Conservation (phyloP, 2,329 filamentous ascomycete species). For the Curvularia sp. region DNA sequence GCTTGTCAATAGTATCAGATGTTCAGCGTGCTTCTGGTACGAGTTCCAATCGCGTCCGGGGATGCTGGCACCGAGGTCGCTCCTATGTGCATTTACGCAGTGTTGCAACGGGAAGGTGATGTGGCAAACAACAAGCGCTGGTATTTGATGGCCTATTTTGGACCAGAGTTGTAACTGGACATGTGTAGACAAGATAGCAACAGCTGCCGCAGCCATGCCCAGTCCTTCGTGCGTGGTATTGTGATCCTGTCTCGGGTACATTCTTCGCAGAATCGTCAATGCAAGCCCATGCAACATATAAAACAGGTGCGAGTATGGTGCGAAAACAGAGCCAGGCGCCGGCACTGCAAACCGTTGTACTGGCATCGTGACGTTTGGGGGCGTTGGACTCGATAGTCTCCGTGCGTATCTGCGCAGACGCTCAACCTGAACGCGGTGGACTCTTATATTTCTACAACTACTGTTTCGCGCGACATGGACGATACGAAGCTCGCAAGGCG, state of each 20-base stretch:
- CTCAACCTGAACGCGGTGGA: constrained; percentile 25
- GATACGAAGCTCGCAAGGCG: constrained; percentile 20
- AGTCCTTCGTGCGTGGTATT: constrained; percentile 1
- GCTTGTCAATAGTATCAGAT: constrained; percentile 15
- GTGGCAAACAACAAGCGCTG: constrained; percentile 3
- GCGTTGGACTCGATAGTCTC: constrained; percentile 20
- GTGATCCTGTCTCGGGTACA: constrained; percentile 2
- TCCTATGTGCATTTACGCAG: constrained; percentile 1
- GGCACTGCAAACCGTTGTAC: constrained; percentile 19
- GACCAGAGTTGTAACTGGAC: constrained; percentile 1
- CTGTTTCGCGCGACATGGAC: constrained; percentile 30
- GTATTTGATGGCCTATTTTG: constrained; percentile 1
- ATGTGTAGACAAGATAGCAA: constrained; percentile 12
- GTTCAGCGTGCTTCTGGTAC: not conserved
- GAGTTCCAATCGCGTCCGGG: constrained; percentile 4
- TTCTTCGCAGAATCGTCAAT: constrained; percentile 1
- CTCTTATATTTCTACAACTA: constrained; percentile 43
- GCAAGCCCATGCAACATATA: constrained; percentile 7
- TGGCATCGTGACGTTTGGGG: constrained; percentile 20
- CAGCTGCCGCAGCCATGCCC: constrained; percentile 1
- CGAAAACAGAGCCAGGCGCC: constrained; percentile 21
- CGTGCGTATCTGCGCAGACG: not conserved
- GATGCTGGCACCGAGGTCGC: not conserved
- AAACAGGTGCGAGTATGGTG: constrained; percentile 23
- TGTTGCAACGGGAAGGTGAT: constrained; percentile 9